Evolutionary conservation across 1,139 yeast genomes (phyloP), one percentile per base, ranked within the genome.

Genomic region (Hyphopichia fennica): DNA sequence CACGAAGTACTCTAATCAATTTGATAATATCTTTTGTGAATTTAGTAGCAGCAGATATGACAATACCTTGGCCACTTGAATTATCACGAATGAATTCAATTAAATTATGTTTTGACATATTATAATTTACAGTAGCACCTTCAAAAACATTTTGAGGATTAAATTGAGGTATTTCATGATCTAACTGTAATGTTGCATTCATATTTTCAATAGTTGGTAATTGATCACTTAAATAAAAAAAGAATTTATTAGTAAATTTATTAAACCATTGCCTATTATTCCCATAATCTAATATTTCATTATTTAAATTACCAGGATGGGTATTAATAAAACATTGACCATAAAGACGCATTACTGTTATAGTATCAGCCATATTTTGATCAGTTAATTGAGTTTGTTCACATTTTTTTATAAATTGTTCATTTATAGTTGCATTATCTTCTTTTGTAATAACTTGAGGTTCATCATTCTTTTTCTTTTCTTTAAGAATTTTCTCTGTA

Each of bases 61-160:
- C 75, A 11, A 73, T 72, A 0, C 79, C 79, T 36, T 52, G 51
- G 8, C 78, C 77, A 28, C 59, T 57, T 25, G 56, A 49, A 17
- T 60, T 49, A n/a, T 46, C 45, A 28, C 48, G 49, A 35, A 57
- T 47, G 42, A 52, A 62, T 10, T 61, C 59, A 8, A 66, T 35
- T 6, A 61, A 20, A 40, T 59, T 60, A 17, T 46, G 46, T 1
- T 42, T 33, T 8, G 41, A 44, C 23, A 38, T 38, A n/a, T 48
- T 46, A 31, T 36, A 46, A 13, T 32, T 36, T 6, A 41, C 37
- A 30, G 42, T 35, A 7, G 35, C 35, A 8, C 46, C 50, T 3
- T 41, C 39, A 34, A 42, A 51, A 11, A 30, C 16, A 27, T 48
- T 38, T 7, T 42, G 35, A 13, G n/a, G n/a, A 29, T 50, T 25